Evolutionary conservation across 139 green algal species (phyloP), one percentile per base, ranked within the genome.

Genomic region (Chlamydomonas sp.): DNA sequence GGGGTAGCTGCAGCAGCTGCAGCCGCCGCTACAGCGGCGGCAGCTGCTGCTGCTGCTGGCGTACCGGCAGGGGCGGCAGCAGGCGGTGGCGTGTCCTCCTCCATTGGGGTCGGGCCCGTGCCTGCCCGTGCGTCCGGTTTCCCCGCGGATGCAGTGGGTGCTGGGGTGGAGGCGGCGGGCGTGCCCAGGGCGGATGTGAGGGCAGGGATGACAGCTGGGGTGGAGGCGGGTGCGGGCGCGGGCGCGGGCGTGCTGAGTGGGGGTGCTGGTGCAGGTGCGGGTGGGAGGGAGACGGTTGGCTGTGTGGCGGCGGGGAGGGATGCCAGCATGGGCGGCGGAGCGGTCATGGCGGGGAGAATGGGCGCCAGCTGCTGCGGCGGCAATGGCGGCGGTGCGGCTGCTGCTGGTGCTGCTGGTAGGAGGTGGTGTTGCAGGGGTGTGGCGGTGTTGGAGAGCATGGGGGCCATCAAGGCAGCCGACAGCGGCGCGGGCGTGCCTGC

Each of bases 391-490:
- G 12, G 18, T 68, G 77, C 14, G 9, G 78, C 49, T 14, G 62
- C 78, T 6, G 63, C 63, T 20, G 31, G 31, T 49, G 31, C 31
- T 49, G 31, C 31, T 49, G 31, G 31, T 8, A 58, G 10, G 72
- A 57, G 57, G 80, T 49, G 16, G 72, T 31, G 4, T 63, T 64
- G 59, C 63, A 63, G 49, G 84, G 59, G 58, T 18, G 84, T 94
- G 93, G 78, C 93, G 90, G 6, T 96, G 94, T 92, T 94, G 95
- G 8, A 89, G 86, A 49, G 31, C 31, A 49, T 49, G 31, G 31
- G 31, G 31, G 31, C 31, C 31, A 49, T 49, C 31, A 49, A 49
- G 31, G 31, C 31, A 49, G 31, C 31, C 14, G 68, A n/a, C 10
- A 66, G 61, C 14, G 20, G 31, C 18, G 49, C n/a, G 77, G 15